phyloP scores from a whole-genome alignment of 179 eudicot species.

The Pouteria campechiana region DNA sequence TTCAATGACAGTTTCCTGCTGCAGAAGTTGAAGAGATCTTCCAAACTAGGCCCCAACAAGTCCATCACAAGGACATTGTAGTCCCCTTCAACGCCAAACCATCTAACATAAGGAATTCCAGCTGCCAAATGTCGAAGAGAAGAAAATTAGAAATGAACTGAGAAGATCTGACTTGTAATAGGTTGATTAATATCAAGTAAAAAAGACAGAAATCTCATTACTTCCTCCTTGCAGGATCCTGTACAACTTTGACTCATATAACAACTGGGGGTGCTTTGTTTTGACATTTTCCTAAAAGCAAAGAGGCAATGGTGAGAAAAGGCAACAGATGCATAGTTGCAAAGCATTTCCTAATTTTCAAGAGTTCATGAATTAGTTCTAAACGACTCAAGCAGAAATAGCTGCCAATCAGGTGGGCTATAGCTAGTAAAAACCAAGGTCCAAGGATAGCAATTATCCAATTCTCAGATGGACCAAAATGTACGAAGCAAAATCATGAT shows the following conservation, averaged over 20 bases:
- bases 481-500: too few relatives aligned
- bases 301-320: too few relatives aligned
- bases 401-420: too few relatives aligned
- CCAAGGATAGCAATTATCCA: too few relatives aligned
- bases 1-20: conserved; percentile 82
- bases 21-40: conserved; percentile 89
- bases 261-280: conserved; percentile 86
- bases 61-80: conserved; percentile 92
- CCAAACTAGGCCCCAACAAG: conserved; percentile 94
- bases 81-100: conserved; percentile 96
- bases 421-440: too few relatives aligned
- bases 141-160: neutral
- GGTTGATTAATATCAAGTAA: neutral
- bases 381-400: too few relatives aligned
- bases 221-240: conserved; percentile 94
- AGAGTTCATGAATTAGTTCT: too few relatives aligned
- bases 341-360: too few relatives aligned
- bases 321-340: too few relatives aligned
- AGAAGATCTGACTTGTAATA: neutral
- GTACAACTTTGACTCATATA: conserved; percentile 78
- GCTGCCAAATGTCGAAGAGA: conserved; percentile 27
- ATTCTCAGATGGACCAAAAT: too few relatives aligned
- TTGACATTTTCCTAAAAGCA: conserved; percentile 68
- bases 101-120: conserved; percentile 86
- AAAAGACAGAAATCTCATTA: conserved; percentile 16